Percentiles rank a stretch among this genome's conserved stretches.
Conservation (phyloP, 2,329 filamentous ascomycete genomes). For the Aureobasidium sp. region DNA sequence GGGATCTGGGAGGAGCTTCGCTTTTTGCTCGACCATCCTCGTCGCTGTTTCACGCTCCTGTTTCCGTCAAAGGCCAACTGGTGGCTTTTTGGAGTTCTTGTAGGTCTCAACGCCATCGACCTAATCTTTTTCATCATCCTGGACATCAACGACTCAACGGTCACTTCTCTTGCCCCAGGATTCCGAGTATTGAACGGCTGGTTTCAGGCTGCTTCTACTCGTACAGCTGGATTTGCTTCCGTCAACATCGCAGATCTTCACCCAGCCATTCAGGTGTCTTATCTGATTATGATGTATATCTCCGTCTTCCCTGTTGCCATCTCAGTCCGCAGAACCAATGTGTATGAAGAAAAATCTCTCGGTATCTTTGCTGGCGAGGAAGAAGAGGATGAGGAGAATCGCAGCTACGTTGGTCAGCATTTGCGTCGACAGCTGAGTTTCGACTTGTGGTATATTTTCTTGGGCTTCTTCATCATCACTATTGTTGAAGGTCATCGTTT, state of each 20-base stretch:
- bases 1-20: conserved; percentile 81
- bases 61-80: conserved; percentile 88
- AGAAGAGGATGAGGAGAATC: conserved; percentile 47
- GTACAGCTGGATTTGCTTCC: conserved; percentile 83
- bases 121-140: conserved; percentile 86
- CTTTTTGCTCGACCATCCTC: conserved; percentile 88
- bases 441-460: conserved; percentile 93
- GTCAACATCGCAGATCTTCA: conserved; percentile 72
- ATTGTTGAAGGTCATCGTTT: conserved; percentile 79
- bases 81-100: conserved; percentile 87
- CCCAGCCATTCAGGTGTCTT: conserved; percentile 86
- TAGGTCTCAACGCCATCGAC: conserved; percentile 75
- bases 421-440: conserved; percentile 90
- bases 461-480: conserved; percentile 85
- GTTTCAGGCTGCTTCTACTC: conserved; percentile 82
- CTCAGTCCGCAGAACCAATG: conserved; percentile 85
- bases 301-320: conserved; percentile 96
- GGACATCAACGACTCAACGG: conserved; percentile 65
- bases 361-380: conserved; percentile 57
- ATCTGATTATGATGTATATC: conserved; percentile 99
- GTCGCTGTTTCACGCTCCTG: conserved; percentile 89
- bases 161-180: conserved; percentile 61
- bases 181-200: conserved; percentile 75
- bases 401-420: conserved; percentile 85
- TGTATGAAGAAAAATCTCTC: conserved; percentile 85